These are phyloP conservation scores for Wickerhamomyces bisporus DNA, from an alignment of 805 yeast species.

Conservation along the genomic window DNA sequence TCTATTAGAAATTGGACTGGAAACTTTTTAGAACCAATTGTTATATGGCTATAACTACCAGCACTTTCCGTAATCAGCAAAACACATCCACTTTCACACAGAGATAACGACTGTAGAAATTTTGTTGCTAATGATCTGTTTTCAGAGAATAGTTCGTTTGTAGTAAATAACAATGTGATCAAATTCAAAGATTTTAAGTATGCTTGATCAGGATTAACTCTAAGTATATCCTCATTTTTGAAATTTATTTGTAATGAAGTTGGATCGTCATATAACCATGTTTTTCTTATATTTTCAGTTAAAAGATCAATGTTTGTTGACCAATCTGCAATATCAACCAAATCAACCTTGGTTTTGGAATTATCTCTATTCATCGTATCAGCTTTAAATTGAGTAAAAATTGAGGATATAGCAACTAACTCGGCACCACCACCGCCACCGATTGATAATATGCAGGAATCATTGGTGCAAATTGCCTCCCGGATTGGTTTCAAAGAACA, in stretches of 20 bases:
- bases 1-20: conserved; percentile 81
- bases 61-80: conserved; percentile 81
- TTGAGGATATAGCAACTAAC: conserved; percentile 54
- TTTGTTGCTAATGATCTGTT: conserved; percentile 56
- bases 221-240: conserved; percentile 32
- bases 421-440: conserved; percentile 95
- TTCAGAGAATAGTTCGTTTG: conserved; percentile 78
- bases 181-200: conserved; percentile 34
- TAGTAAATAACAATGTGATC: conserved; percentile 75
- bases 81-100: conserved; percentile 52
- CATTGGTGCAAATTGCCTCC: conserved; percentile 26
- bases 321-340: conserved; percentile 85
- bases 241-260: conserved; percentile 30
- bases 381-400: conserved; percentile 36
- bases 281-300: conserved; percentile 35
- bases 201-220: conserved; percentile 21
- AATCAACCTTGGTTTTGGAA: conserved; percentile 38
- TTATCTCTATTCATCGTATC: conserved; percentile 15
- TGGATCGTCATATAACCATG: conserved; percentile 48
- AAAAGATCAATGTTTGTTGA: conserved; percentile 42
- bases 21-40: conserved; percentile 69
- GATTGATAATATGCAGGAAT: conserved; percentile 47
- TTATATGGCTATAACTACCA: conserved; percentile 80
- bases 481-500: conserved; percentile 41
- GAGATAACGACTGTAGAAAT: conserved; percentile 49